Evolutionary conservation across 2,329 filamentous ascomycete genomes (phyloP).

Genomic region (Zopfia rhizophila): DNA sequence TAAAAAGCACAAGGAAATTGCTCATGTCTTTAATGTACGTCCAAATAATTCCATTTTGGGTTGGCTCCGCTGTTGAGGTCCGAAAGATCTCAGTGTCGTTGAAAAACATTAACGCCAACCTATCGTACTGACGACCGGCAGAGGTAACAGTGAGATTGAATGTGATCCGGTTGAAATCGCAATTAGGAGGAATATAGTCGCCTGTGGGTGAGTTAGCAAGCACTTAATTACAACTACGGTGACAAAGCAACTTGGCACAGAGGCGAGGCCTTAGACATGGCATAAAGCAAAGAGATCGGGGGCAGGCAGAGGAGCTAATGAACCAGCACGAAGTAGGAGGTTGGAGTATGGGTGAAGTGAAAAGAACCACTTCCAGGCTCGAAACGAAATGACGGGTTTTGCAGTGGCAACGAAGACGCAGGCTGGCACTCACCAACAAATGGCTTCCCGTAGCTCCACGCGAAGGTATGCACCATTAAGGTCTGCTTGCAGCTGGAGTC

Average conservation of each 20-base stretch:
- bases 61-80: slow-evolving; percentile 85
- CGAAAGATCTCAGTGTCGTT: slow-evolving; percentile 83
- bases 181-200: slow-evolving; percentile 72
- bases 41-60: slow-evolving; percentile 75
- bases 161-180: slow-evolving; percentile 76
- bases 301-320: too few species aligned
- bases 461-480: slow-evolving; percentile 79
- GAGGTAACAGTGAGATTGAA: slow-evolving; percentile 81
- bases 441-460: slow-evolving; percentile 75
- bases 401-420: neutral
- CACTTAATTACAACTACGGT: neutral
- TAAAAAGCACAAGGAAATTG: slow-evolving; percentile 75
- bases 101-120: slow-evolving; percentile 79
- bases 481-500: slow-evolving; percentile 60
- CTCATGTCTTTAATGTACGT: slow-evolving; percentile 83
- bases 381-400: too few species aligned
- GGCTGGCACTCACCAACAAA: slow-evolving; percentile 68
- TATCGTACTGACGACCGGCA: slow-evolving; percentile 78
- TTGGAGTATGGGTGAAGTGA: too few species aligned
- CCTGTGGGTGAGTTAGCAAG: slow-evolving; percentile 61
- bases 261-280: slow-evolving; percentile 6
- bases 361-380: too few species aligned
- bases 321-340: too few species aligned
- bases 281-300: neutral
- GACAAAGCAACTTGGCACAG: neutral